Evolutionary conservation across 2,329 filamentous ascomycete species (phyloP), one percentile per base, ranked within the genome.

Genomic region (Magnaporthiopsis incrustans): DNA sequence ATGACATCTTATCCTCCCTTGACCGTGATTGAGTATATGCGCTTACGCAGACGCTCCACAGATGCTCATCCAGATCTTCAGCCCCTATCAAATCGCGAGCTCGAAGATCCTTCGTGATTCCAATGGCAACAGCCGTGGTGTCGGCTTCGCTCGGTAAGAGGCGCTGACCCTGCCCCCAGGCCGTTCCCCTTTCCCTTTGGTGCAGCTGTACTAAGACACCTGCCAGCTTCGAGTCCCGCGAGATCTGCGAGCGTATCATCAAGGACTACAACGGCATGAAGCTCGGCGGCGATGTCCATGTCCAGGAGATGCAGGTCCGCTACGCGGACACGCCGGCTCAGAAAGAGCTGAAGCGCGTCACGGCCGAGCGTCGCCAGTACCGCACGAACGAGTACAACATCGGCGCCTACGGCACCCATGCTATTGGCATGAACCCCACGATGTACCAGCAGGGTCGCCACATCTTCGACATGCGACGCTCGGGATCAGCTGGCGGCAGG

Each of bases 301-400:
- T 53, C 22, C 85, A 95, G 68, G 88, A 93, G 67, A 86, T 95
- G 77, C 93, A 97, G 77, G 92, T 99, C 70, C 93, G 95, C 68
- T 99, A 96, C 75, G 94, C 96, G 67, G 95, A 99, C 73, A 99
- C 95, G 53, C 91, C 95, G 64, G 90, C 94, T 67, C 95, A 99
- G 77, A 99, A 99, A 81, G 87, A 95, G 73, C 83, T 99, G 70
- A 99, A 99, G 83, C 90, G 95, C 68, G 90, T 97, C 74, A 98
- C 94, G 57, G 92, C 95, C 38, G 92, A 97, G 74, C 91, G 93
- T 65, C 92, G 95, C 66, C 92, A 96, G 73, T 98, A 97, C 79
- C 91, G 95, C 66, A 95, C 94, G 65, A 95, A 95, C 65, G 95
- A 98, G 79, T 98, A 98, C 78, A 93, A 93, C 71, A 87, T 88